These are phyloP conservation scores for Peronospora farinosa DNA, from an alignment of 352 stramenopile genomes.

Conservation along the genomic window DNA sequence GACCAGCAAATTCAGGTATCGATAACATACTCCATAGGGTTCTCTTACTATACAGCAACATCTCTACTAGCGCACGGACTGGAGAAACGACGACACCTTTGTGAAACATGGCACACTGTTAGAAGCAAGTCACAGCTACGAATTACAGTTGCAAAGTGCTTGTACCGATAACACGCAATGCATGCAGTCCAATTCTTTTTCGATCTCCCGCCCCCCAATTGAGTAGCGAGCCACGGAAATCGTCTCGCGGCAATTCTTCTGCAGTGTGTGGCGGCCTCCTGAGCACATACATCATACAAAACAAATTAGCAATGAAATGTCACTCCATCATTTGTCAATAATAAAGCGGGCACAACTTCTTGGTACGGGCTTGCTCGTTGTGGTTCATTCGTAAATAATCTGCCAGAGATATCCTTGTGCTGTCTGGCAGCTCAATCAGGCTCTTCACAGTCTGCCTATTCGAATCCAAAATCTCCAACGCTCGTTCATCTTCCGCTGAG, in stretches of 20 bases:
- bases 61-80: conserved; percentile 41
- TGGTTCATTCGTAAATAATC: conserved; percentile 61
- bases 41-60: conserved; percentile 44
- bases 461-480: conserved; percentile 30
- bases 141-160: neutral
- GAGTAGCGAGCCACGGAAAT: conserved; percentile 62
- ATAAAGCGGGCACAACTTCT: conserved; percentile 45
- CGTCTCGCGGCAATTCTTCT: conserved; percentile 50
- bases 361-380: conserved; percentile 24
- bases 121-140: neutral
- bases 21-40: conserved; percentile 39
- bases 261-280: conserved; percentile 35
- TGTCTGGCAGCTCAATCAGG: conserved; percentile 55
- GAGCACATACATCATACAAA: neutral
- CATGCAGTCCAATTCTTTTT: conserved; percentile 54
- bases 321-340: neutral
- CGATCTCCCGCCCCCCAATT: conserved; percentile 43
- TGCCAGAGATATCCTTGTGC: conserved; percentile 45
- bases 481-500: conserved; percentile 20
- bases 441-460: conserved; percentile 33
- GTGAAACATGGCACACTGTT: neutral
- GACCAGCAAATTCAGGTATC: conserved; percentile 20
- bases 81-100: conserved; percentile 51
- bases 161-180: conserved; percentile 44
- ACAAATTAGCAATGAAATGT: conserved; percentile 5